Evolutionary conservation across 2,329 filamentous ascomycete species (phyloP).

Genomic region (Cladophialophora psammophila): DNA sequence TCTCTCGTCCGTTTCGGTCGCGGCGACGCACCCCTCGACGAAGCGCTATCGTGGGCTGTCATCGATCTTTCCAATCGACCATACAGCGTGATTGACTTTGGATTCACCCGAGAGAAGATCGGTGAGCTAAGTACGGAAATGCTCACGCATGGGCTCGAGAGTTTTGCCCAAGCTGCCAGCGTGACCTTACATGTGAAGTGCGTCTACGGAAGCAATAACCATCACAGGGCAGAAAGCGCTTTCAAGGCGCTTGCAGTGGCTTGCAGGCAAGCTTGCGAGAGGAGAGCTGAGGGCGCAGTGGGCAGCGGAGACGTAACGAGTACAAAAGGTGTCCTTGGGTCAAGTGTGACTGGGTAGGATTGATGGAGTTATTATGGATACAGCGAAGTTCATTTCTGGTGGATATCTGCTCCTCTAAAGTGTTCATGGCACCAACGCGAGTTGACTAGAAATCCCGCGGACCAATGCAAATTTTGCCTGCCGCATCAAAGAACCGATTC

Average conservation of each 20-base stretch:
- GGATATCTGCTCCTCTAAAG: neutral
- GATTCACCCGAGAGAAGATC: slow-evolving; percentile 88
- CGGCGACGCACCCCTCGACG: slow-evolving; percentile 92
- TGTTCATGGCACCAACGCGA: neutral
- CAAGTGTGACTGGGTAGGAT: slow-evolving; percentile 38
- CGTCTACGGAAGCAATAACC: slow-evolving; percentile 88
- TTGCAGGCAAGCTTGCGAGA: slow-evolving; percentile 75
- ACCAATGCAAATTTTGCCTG: neutral
- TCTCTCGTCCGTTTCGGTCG: slow-evolving; percentile 90
- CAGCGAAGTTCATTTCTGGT: slow-evolving; percentile 2
- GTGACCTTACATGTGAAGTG: slow-evolving; percentile 97
- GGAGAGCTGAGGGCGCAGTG: slow-evolving; percentile 75
- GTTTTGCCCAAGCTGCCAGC: slow-evolving; percentile 87
- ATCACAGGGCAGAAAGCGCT: slow-evolving; percentile 93
- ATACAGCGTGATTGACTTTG: slow-evolving; percentile 81
- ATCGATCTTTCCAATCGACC: slow-evolving; percentile 94
- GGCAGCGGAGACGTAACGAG: slow-evolving; percentile 91
- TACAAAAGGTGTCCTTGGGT: slow-evolving; percentile 84
- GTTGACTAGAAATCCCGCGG: neutral
- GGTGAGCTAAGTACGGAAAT: slow-evolving; percentile 94
- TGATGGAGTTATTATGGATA: neutral
- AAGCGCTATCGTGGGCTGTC: slow-evolving; percentile 90
- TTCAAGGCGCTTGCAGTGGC: slow-evolving; percentile 96
- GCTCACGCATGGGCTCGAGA: slow-evolving; percentile 94
- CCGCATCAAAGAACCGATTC: neutral